Evolutionary conservation across 2,329 filamentous ascomycete species (phyloP).

Genomic region (Epichloe festucae): DNA sequence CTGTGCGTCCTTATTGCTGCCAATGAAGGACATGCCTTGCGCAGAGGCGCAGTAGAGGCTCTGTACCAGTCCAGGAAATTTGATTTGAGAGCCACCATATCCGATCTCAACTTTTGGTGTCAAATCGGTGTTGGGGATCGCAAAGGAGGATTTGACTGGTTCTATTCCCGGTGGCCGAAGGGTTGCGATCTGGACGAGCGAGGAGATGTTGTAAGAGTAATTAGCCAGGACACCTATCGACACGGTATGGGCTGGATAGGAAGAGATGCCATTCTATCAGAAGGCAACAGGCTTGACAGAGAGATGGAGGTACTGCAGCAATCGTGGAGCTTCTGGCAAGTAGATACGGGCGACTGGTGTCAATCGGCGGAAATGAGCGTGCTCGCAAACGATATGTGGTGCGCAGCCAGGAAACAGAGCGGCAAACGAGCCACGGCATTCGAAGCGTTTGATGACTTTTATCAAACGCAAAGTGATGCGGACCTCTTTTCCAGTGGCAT

Average conservation of each 20-base stretch:
- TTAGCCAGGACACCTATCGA: slow-evolving; percentile 69
- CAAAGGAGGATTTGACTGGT: slow-evolving; percentile 85
- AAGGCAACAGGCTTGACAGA: slow-evolving; percentile 24
- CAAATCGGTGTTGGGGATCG: slow-evolving; percentile 86
- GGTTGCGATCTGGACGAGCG: slow-evolving; percentile 55
- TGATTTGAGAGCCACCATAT: slow-evolving; percentile 71
- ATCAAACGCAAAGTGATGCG: slow-evolving; percentile 49
- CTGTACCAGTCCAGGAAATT: slow-evolving; percentile 56
- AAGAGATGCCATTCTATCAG: slow-evolving; percentile 39
- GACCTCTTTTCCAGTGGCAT: slow-evolving; percentile 45
- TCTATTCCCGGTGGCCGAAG: slow-evolving; percentile 63
- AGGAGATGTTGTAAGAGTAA: slow-evolving; percentile 58
- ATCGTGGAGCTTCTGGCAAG: slow-evolving; percentile 52
- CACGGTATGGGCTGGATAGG: slow-evolving; percentile 66
- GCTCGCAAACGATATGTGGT: slow-evolving; percentile 19
- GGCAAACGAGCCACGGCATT: slow-evolving; percentile 25
- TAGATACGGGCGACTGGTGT: slow-evolving; percentile 49
- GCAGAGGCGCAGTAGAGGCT: slow-evolving; percentile 49
- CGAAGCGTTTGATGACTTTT: slow-evolving; percentile 37
- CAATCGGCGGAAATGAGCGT: slow-evolving; percentile 24
- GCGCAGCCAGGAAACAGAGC: slow-evolving; percentile 2
- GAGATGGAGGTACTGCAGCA: slow-evolving; percentile 54
- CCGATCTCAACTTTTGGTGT: slow-evolving; percentile 90
- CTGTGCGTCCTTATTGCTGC: slow-evolving; percentile 73
- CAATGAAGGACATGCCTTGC: slow-evolving; percentile 73